phyloP scores from a whole-genome alignment of 1,284 basidiomycete species.

The Tylopilus orsonianus region DNA sequence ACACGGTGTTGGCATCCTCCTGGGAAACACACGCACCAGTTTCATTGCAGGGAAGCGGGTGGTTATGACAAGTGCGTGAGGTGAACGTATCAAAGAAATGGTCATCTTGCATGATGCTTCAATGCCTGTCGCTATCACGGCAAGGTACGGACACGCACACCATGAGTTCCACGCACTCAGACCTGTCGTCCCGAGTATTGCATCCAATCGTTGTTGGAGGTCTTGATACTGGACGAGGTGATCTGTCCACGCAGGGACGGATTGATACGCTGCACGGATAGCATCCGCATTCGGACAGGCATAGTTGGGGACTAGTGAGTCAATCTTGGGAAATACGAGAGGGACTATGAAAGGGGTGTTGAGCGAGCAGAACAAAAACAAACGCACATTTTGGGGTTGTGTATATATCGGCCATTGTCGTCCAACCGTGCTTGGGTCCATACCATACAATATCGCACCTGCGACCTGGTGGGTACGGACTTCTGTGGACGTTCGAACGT shows the following conservation, averaged over 20 bases:
- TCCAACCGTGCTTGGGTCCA: constrained; percentile 41
- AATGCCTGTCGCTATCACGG: not conserved
- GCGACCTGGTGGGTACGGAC: constrained; percentile 53
- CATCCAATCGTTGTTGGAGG: constrained; percentile 43
- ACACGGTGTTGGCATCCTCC: constrained; percentile 45
- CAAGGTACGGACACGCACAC: constrained; percentile 32
- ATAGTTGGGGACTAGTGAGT: constrained; percentile 51
- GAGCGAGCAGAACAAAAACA: not conserved
- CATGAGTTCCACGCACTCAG: constrained; percentile 48
- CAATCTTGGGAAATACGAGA: constrained; percentile 39
- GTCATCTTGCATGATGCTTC: constrained; percentile 33
- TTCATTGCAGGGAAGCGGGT: constrained; percentile 49
- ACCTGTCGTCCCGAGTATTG: constrained; percentile 45
- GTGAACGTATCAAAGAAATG: constrained; percentile 52
- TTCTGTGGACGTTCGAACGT: constrained; percentile 46
- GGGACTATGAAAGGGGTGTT: not conserved
- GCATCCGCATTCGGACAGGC: constrained; percentile 45
- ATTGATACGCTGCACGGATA: constrained; percentile 45
- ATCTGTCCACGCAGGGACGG: constrained; percentile 49
- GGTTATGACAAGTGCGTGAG: constrained; percentile 49
- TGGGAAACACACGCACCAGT: constrained; percentile 44
- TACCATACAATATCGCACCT: constrained; percentile 49
- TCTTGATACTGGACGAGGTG: constrained; percentile 44
- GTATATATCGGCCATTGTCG: constrained; percentile 43
- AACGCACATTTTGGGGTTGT: constrained; percentile 40